Evolutionary conservation across 129 eudicot species (phyloP).

Genomic region (Chrysanthemum lavandulifolium): DNA sequence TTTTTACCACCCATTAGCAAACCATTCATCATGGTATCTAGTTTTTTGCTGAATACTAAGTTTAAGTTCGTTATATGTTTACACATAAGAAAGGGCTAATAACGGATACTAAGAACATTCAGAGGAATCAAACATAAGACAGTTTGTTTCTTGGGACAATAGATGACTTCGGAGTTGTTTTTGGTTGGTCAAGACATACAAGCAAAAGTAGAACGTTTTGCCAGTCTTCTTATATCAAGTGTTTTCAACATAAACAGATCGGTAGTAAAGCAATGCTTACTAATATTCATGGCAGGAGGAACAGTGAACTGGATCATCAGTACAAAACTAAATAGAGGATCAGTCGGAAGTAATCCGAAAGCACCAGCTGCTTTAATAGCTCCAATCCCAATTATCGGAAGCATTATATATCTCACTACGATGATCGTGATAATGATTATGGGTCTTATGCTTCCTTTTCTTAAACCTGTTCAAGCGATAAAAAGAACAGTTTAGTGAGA

Average conservation of each 20-base stretch:
- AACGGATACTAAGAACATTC: no score
- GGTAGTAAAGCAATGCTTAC: slow-evolving; percentile 34
- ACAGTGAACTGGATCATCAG: slow-evolving; percentile 74
- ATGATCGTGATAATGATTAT: slow-evolving; percentile 42
- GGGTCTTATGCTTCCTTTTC: slow-evolving; percentile 44
- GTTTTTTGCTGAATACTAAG: neutral
- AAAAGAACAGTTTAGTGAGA: neutral
- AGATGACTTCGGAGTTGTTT: no score
- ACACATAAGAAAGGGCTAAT: neutral
- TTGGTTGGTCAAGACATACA: no score
- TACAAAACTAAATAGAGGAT: slow-evolving; percentile 81
- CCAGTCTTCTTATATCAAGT: neutral
- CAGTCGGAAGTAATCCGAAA: slow-evolving; percentile 72
- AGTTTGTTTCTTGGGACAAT: no score
- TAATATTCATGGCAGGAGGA: slow-evolving; percentile 94
- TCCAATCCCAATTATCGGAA: slow-evolving; percentile 65
- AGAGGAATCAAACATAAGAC: no score
- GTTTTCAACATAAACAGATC: neutral
- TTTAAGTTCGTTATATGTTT: neutral
- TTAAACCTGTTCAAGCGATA: slow-evolving; percentile 40
- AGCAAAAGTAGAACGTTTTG: neutral
- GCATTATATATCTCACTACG: slow-evolving; percentile 52
- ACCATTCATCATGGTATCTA: neutral
- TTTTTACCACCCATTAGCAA: neutral
- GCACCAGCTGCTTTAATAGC: slow-evolving; percentile 52